Evolutionary conservation across 176 grass and related monocot species (phyloP).

Genomic region (Oryza meyeriana): DNA sequence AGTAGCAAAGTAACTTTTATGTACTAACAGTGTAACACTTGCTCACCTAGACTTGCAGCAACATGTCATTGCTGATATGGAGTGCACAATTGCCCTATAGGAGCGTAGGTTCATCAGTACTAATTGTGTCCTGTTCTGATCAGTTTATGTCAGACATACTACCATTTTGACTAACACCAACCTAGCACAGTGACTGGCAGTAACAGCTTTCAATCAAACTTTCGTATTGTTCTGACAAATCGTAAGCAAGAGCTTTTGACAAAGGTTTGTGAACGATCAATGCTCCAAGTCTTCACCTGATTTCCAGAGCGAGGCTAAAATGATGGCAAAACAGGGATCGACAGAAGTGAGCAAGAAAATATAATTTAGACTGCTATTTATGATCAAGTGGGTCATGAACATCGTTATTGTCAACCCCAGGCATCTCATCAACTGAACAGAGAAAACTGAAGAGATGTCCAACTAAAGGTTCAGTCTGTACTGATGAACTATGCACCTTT

Average conservation of each 20-base stretch:
- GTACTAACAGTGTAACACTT: background rate
- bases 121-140: too few relatives aligned
- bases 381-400: background rate
- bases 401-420: background rate
- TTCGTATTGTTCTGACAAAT: background rate
- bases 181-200: background rate
- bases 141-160: background rate
- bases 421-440: background rate
- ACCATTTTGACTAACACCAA: background rate
- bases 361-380: background rate
- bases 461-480: background rate
- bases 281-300: background rate
- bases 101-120: too few relatives aligned
- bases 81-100: background rate
- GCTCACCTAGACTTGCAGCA: background rate
- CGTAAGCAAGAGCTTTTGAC: background rate
- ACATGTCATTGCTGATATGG: background rate
- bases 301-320: background rate
- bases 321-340: background rate
- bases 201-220: background rate
- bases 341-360: background rate
- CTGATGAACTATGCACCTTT: background rate
- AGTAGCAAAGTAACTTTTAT: background rate
- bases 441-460: background rate
- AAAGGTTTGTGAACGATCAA: background rate